phyloP scores from a whole-genome alignment of 1,284 basidiomycete species.

The Pseudozyma sp. region DNA sequence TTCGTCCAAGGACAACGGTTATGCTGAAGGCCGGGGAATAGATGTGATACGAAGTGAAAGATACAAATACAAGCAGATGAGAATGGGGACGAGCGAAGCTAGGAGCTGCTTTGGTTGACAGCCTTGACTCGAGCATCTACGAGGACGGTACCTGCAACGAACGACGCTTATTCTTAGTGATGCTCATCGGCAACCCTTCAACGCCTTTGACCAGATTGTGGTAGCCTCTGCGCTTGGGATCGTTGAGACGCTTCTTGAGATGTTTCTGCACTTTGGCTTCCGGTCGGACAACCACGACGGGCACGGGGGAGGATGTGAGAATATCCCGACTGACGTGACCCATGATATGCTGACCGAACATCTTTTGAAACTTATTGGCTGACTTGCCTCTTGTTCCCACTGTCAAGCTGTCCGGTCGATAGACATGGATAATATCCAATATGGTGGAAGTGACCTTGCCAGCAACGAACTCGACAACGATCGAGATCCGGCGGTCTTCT shows the following conservation, averaged over 20 bases:
- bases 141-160: constrained; percentile 35
- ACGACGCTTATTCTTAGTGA: constrained; percentile 50
- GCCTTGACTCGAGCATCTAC: not conserved
- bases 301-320: constrained; percentile 65
- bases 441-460: constrained; percentile 89
- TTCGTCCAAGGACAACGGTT: not conserved
- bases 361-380: constrained; percentile 64
- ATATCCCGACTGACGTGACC: constrained; percentile 63
- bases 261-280: constrained; percentile 67
- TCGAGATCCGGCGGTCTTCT: constrained; percentile 84
- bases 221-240: constrained; percentile 65
- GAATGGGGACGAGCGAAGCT: not conserved
- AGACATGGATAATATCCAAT: constrained; percentile 82
- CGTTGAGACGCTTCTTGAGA: constrained; percentile 63
- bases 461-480: constrained; percentile 93
- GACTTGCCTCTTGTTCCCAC: constrained; percentile 84
- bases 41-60: too few relatives aligned
- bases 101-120: not conserved
- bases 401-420: constrained; percentile 92
- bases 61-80: constrained; percentile 16
- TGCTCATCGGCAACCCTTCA: constrained; percentile 56
- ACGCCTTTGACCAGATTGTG: constrained; percentile 59
- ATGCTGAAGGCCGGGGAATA: not conserved
- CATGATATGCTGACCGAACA: constrained; percentile 64
- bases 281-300: constrained; percentile 67